phyloP scores from a whole-genome alignment of 352 stramenopile species.

The Pythium dissimile region DNA sequence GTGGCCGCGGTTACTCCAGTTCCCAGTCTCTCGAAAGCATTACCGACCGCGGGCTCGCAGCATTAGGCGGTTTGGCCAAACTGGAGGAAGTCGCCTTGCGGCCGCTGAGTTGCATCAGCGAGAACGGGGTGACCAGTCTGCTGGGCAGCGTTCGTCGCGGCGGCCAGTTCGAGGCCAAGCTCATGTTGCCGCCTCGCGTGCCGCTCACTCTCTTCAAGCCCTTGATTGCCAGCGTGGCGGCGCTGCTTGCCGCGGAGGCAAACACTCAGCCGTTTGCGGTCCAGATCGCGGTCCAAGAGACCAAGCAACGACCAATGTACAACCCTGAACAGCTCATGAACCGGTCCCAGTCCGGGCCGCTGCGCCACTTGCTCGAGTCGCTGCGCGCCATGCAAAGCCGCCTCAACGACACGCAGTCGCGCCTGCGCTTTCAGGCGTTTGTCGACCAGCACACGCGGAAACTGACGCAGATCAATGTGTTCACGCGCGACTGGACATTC shows the following conservation, averaged over 20 bases:
- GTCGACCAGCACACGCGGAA: constrained; percentile 13
- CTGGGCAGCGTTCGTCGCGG: neutral
- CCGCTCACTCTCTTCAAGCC: constrained; percentile 3
- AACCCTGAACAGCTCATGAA: neutral
- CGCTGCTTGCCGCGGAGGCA: neutral
- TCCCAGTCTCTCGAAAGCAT: constrained; percentile 2
- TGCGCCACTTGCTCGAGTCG: constrained; percentile 11
- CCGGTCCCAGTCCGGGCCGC: neutral
- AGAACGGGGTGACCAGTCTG: neutral
- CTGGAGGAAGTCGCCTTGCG: constrained; percentile 14
- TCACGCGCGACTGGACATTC: constrained; percentile 14
- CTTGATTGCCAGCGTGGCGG: constrained; percentile 2
- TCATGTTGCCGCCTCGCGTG: constrained; percentile 11
- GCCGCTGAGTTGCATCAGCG: constrained; percentile 1
- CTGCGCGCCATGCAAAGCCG: neutral
- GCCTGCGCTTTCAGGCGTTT: constrained; percentile 13
- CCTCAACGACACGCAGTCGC: neutral
- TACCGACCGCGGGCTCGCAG: neutral
- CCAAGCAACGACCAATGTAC: constrained; percentile 12
- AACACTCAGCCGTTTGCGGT: constrained; percentile 4
- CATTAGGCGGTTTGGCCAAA: constrained; percentile 4
- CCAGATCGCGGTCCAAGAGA: constrained; percentile 17
- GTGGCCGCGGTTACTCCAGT: constrained; percentile 14
- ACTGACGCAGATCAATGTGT: constrained; percentile 14
- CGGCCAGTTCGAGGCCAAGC: constrained; percentile 14